Base-by-base conservation (phyloP, 495 filamentous ascomycete genomes). In the Podospora appendiculata region DNA sequence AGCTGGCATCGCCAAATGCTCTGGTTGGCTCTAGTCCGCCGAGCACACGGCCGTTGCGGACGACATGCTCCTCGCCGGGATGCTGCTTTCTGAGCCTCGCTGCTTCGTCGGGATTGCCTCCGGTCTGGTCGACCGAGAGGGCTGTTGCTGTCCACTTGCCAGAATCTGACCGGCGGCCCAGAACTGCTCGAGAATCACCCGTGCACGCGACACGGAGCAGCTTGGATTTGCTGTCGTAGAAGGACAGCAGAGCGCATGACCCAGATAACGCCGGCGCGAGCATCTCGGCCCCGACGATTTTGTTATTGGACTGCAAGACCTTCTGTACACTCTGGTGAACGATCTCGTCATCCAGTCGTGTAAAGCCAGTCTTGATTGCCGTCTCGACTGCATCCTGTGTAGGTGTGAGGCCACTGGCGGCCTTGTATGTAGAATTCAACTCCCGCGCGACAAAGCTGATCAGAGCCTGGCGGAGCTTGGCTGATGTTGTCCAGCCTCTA, bases 401-500 rank as follows among this genome's bases (percentile, higher is more conserved):
- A 6, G 92, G 89, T 2, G 75, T 55, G 8, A 77, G 67, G 13
- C 78, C 61, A 6, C 78, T 69, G 4, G 85, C 76, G 50, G 89
- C 83, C 65, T 90, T 95, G 74, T 96, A 97, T 3, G 91, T 95
- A 18, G 78, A 72, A 61, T 95, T 95, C n/a, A 99, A 76, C 70
- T 99, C 94, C 41, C 93, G 83, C 17, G 90, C 92, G 35, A 99
- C 93, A 61, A 85, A 94, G 48, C 78, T 88, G 53, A 96, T 95
- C 18, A 99, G 79, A 11, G 87, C 83, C 66, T 97, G 90, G 13
- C 93, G 86, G 41, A 99, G 75, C 61, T 96, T 99, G 16, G 94
- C 94, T 44, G 92, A 96, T 14, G 93, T 99, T 6, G 93, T 95
- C 93, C 93, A 98, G 59, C 93, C 93, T 32, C 89, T 91, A 56